Evolutionary conservation across 2,329 filamentous ascomycete species (phyloP).

Genomic region (Verticillium tricorpus): DNA sequence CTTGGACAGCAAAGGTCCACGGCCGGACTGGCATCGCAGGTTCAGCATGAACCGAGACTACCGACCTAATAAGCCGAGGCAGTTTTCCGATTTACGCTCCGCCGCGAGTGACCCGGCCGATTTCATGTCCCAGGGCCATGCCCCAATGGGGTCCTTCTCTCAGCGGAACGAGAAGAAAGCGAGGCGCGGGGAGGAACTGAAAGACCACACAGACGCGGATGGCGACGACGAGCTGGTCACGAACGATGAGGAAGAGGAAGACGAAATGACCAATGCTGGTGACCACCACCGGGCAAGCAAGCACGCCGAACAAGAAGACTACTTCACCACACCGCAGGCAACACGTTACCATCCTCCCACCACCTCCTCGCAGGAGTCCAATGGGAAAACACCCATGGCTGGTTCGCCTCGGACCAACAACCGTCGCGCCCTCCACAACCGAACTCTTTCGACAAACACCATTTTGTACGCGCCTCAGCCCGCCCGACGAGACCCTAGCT

Average conservation of each 20-base stretch:
- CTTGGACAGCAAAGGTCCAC: constrained; percentile 36
- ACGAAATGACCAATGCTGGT: constrained; percentile 37
- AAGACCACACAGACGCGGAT: constrained; percentile 73
- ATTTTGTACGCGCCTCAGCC: constrained; percentile 75
- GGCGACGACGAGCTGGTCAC: constrained; percentile 87
- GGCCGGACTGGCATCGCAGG: constrained; percentile 45
- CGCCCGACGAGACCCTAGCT: constrained; percentile 27
- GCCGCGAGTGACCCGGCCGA: constrained; percentile 61
- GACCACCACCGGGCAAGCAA: constrained; percentile 14
- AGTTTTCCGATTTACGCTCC: constrained; percentile 53
- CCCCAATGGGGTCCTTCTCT: not conserved
- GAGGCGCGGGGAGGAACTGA: constrained; percentile 30
- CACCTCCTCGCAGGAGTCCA: constrained; percentile 23
- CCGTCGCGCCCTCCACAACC: constrained; percentile 52
- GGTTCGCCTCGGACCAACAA: constrained; percentile 26
- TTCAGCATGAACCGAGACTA: constrained; percentile 47
- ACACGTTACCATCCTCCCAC: constrained; percentile 13
- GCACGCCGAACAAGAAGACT: constrained; percentile 36
- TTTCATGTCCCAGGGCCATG: constrained; percentile 38
- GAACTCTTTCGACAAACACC: constrained; percentile 76
- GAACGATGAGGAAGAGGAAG: constrained; percentile 67
- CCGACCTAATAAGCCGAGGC: constrained; percentile 39
- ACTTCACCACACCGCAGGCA: constrained; percentile 49
- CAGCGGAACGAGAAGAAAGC: not conserved
- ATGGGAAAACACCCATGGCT: constrained; percentile 13